Evolutionary conservation across 1,284 basidiomycete species (phyloP), one percentile per base, ranked within the genome.

Genomic region (Leccinum subspadiceum): DNA sequence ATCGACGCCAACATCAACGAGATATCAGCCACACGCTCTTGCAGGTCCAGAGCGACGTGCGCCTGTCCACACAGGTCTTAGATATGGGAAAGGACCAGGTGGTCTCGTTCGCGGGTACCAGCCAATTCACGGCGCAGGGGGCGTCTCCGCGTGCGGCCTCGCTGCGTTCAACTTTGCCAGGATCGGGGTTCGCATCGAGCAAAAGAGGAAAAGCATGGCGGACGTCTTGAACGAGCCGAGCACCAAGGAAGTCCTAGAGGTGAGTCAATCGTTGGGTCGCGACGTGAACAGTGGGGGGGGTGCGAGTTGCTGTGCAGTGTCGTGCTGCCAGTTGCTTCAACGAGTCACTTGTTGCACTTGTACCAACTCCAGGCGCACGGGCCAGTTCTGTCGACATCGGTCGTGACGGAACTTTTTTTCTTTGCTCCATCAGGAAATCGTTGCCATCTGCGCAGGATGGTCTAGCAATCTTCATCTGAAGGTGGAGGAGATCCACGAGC

Each of bases 81-180:
- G 56, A 52, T 8, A 49, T 60, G 5, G 70, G 70, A 60, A 64
- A 52, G 2, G 73, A 76, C 53, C 66, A 64, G 37, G 72, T 78
- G 29, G 70, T 82, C 54, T 78, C 78, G 2, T 76, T 78, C 58
- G 65, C 68, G 12, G 81, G 82, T 17, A 76, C 77, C 8, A 80
- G 82, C 53, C 83, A 85, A 61, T 85, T 84, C 66, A 68, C 60
- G 9, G 64, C 63, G 7, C 73, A 64, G 31, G 77, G 77, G 12
- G 33, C 1, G 70, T 74, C 26, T 82, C 85, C 37, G 79, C 85
- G 6, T 88, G 85, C 64, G 86, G 86, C 17, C 75, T 89, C 24
- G 85, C 84, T 5, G 80, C 83, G 3, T 68, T 88, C 65, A 88
- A 88, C 67, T 86, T 84, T 62, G 82, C 81, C 4, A 74, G 84